phyloP scores from a whole-genome alignment of 139 green algal species.

The Picochlorum sp. region DNA sequence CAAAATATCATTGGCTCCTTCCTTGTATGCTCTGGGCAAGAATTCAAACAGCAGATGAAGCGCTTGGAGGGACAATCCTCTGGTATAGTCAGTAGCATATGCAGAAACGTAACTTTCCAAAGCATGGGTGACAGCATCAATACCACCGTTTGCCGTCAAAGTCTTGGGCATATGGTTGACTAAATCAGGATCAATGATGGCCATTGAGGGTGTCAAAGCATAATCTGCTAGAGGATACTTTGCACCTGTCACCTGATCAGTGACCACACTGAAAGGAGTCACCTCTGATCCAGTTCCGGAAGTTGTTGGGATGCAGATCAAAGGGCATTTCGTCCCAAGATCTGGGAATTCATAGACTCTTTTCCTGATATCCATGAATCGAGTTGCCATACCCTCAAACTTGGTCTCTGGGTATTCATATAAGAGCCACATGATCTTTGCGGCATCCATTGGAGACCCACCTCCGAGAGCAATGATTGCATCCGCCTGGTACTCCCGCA shows the following conservation, averaged over 20 bases:
- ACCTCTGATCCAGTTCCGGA: conserved; percentile 52
- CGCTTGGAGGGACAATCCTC: conserved; percentile 28
- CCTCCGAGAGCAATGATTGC: conserved; percentile 59
- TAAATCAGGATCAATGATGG: conserved; percentile 24
- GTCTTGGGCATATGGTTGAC: conserved; percentile 44
- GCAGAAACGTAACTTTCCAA: conserved; percentile 57
- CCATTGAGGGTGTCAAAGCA: conserved; percentile 37
- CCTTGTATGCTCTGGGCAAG: conserved; percentile 32
- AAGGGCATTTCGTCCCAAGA: conserved; percentile 14
- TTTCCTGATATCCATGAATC: conserved; percentile 74
- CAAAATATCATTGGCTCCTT: conserved; percentile 35
- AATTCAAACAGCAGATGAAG: conserved; percentile 44
- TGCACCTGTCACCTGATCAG: conserved; percentile 35
- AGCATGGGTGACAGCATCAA: conserved; percentile 52
- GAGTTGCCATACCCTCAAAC: conserved; percentile 50
- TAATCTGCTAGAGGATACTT: conserved; percentile 52
- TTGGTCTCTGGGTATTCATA: conserved; percentile 54
- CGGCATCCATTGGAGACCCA: conserved; percentile 59
- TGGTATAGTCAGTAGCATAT: conserved; percentile 52
- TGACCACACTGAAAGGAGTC: conserved; percentile 59
- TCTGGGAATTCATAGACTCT: conserved; percentile 33
- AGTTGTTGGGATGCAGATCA: conserved; percentile 53
- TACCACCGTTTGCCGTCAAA: conserved; percentile 50
- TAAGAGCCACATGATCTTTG: conserved; percentile 66
- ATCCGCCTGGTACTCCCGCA: conserved; percentile 38